Base-by-base conservation (phyloP, 495 filamentous ascomycete genomes). In the Aspergillus egyptiacus region DNA sequence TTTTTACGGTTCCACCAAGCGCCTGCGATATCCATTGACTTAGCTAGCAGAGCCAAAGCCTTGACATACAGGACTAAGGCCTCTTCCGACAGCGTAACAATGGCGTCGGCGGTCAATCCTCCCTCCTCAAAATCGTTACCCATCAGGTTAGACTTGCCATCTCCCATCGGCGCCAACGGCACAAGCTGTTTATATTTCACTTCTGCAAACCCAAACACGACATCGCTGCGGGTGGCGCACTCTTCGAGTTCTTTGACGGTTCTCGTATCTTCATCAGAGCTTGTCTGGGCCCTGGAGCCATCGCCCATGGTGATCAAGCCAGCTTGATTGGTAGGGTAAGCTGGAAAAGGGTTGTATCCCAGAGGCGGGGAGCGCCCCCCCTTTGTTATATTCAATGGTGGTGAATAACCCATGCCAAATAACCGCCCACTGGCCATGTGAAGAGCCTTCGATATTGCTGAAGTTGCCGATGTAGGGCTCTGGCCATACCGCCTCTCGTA, bases 111-210 rank as follows among this genome's bases (percentile, higher is more conserved):
- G 0, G 93, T 96, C 31, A 97, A 75, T 25, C 65, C 68, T 36
- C 68, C 64, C 48, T 78, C 62, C 23, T 57, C 56, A 27, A 53
- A 37, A 35, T 71, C 64, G 17, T 53, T 40, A 24, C 80, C 54
- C 8, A 65, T 64, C 4, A 44, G 15, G 32, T 50, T 57, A 6
- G 61, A 50, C 59, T 66, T 69, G 11, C 62, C 60, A 13, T 79
- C 77, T 22, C 70, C 58, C 47, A 85, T 89, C 11, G 91, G 93
- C 5, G 87, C 82, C 19, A 93, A 64, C 5, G 93, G 93, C 10
- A 97, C 78, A 25, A 98, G 77, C 60, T 98, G 93, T 66, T 93
- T 93, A 70, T 91, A 96, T 68, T 98, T 98, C 51, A 98, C 91
- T 66, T 97, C 93, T 8, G 93, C 93, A 67, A 97, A 96, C 17